phyloP scores from a whole-genome alignment of 768 basidiomycete species.

The Suillus tomentosus region DNA sequence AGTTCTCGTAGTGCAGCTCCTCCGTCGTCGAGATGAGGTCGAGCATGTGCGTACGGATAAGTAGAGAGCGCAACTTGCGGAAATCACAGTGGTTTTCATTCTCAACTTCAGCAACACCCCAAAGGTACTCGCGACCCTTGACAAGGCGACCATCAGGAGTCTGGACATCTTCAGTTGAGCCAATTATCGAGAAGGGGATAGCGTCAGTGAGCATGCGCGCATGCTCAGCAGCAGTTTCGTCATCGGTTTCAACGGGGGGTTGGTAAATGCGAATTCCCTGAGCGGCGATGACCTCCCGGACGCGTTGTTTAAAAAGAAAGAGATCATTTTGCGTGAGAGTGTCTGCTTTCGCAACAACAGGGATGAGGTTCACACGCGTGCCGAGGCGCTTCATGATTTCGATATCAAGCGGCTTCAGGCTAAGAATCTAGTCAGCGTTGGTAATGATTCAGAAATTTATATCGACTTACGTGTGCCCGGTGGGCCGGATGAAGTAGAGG shows the following conservation, averaged over 20 bases:
- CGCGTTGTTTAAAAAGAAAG: conserved; percentile 88
- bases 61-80: conserved; percentile 91
- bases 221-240: conserved; percentile 84
- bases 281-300: conserved; percentile 86
- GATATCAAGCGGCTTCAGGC: conserved; percentile 95
- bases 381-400: conserved; percentile 99
- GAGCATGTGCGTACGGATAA: conserved; percentile 98
- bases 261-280: conserved; percentile 96
- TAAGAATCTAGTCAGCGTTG: conserved; percentile 13
- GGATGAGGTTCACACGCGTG: conserved; percentile 96
- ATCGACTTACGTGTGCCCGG: conserved; percentile 86
- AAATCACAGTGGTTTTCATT: conserved; percentile 99
- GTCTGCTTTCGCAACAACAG: conserved; percentile 96
- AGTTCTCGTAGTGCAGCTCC: conserved; percentile 96
- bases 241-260: conserved; percentile 88
- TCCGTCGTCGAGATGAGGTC: conserved; percentile 96
- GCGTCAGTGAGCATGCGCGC: conserved; percentile 85
- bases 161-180: conserved; percentile 91
- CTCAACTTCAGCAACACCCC: conserved; percentile 99
- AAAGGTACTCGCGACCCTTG: conserved; percentile 97
- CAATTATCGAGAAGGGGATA: conserved; percentile 99
- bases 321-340: conserved; percentile 95
- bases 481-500: conserved; percentile 94
- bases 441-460: conserved; percentile 1
- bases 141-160: conserved; percentile 90